Conservation (phyloP, 345 rosid species). For the Populus deltoides region DNA sequence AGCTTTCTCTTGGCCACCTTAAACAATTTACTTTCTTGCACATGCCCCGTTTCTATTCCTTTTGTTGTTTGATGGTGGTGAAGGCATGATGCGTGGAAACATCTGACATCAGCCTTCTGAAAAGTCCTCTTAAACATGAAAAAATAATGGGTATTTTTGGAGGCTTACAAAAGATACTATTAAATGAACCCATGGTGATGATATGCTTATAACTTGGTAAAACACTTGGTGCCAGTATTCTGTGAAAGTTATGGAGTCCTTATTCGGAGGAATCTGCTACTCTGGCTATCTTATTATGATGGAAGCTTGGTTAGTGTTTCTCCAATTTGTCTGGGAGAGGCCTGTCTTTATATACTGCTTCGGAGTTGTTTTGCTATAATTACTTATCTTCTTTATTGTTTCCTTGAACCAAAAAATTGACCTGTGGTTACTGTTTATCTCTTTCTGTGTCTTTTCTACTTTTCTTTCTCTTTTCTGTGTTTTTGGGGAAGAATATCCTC, state of each 20-base stretch:
- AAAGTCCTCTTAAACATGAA: neutral
- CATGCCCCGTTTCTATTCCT: neutral
- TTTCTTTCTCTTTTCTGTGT: neutral
- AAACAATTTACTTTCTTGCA: neutral
- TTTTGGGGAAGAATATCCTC: neutral
- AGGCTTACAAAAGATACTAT: neutral
- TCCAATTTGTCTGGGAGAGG: slow-evolving; percentile 1
- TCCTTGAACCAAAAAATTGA: neutral
- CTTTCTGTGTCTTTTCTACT: neutral
- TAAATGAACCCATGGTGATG: neutral
- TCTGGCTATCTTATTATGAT: neutral
- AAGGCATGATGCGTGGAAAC: neutral
- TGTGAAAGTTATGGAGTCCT: neutral
- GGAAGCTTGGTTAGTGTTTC: neutral
- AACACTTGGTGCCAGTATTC: neutral
- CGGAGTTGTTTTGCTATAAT: neutral
- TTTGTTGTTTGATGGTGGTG: neutral
- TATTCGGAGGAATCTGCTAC: neutral
- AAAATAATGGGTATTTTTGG: neutral
- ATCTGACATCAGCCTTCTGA: neutral
- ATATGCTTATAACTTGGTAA: neutral
- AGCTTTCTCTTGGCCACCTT: neutral
- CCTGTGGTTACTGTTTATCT: neutral
- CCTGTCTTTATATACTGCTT: neutral
- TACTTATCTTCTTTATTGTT: neutral